A percentile compares a stretch with the other conserved stretches of the same genome.
Evolutionary conservation across 2,329 filamentous ascomycete genomes (phyloP).

Genomic region (Trichocomaceae sp.): DNA sequence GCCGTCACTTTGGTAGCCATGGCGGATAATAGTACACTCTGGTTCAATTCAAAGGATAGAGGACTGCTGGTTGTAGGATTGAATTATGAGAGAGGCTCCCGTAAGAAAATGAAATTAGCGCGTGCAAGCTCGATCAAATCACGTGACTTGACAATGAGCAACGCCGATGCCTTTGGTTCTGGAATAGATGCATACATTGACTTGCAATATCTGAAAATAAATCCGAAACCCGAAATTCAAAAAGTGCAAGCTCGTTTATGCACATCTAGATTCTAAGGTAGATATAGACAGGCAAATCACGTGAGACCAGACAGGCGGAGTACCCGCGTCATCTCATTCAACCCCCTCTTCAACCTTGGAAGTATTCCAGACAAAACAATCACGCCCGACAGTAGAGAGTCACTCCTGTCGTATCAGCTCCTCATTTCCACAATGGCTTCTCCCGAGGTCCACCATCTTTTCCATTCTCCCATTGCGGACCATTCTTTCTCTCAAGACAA

Average conservation of each 20-base stretch:
- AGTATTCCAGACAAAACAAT: conserved; percentile 10
- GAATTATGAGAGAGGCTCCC: neutral
- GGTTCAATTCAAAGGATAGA: neutral
- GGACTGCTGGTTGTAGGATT: neutral
- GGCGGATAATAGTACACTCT: neutral
- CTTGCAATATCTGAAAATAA: neutral
- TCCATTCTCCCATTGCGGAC: conserved; percentile 92
- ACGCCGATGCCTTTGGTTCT: neutral
- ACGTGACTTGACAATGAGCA: conserved; percentile 1
- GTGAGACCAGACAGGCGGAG: neutral
- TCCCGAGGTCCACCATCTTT: conserved; percentile 92
- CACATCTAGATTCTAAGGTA: neutral
- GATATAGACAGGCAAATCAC: neutral
- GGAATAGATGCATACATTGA: neutral
- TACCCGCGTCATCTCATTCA: neutral
- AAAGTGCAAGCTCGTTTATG: neutral
- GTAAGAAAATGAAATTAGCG: conserved; percentile 5
- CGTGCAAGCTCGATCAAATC: conserved; percentile 1
- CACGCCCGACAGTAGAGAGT: conserved; percentile 86
- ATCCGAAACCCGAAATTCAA: neutral
- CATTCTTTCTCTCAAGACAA: conserved; percentile 96
- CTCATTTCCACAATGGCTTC: conserved; percentile 58
- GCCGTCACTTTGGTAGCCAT: conserved; percentile 38
- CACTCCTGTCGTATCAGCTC: conserved; percentile 67
- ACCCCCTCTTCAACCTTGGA: conserved; percentile 7